phyloP scores from a whole-genome alignment of 1,139 yeast species.

The Taphrina pruni region DNA sequence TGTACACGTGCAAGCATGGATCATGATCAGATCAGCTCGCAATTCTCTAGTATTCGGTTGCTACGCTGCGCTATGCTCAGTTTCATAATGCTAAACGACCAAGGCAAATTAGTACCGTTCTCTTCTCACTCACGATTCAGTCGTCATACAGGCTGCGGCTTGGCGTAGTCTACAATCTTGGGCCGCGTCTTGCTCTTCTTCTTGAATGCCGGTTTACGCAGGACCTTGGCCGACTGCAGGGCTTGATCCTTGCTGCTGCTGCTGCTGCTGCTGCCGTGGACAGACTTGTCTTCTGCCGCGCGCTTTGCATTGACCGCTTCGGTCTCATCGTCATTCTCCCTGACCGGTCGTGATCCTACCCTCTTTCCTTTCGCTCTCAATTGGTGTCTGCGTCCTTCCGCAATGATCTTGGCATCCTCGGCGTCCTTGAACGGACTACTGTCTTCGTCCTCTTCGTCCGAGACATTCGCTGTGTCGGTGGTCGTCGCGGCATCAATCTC shows the following conservation, averaged over 20 bases:
- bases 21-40: too few species aligned
- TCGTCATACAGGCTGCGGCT: slow-evolving; percentile 25
- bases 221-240: slow-evolving; percentile 27
- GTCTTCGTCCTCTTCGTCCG: slow-evolving; percentile 56
- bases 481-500: slow-evolving; percentile 61
- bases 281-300: neutral
- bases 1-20: too few species aligned
- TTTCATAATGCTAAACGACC: neutral
- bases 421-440: slow-evolving; percentile 81
- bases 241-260: slow-evolving; percentile 10
- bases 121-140: neutral
- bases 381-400: slow-evolving; percentile 62
- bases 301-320: neutral
- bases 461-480: slow-evolving; percentile 87
- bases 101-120: too few species aligned
- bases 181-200: slow-evolving; percentile 33
- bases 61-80: neutral
- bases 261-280: neutral
- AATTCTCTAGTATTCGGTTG: neutral
- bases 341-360: slow-evolving; percentile 25
- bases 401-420: slow-evolving; percentile 77
- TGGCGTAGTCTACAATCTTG: slow-evolving; percentile 32
- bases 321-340: slow-evolving; percentile 2
- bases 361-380: slow-evolving; percentile 38
- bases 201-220: slow-evolving; percentile 29